Evolutionary conservation across 441 rosid genomes (phyloP).

Genomic region (Adansonia madagascariensis): DNA sequence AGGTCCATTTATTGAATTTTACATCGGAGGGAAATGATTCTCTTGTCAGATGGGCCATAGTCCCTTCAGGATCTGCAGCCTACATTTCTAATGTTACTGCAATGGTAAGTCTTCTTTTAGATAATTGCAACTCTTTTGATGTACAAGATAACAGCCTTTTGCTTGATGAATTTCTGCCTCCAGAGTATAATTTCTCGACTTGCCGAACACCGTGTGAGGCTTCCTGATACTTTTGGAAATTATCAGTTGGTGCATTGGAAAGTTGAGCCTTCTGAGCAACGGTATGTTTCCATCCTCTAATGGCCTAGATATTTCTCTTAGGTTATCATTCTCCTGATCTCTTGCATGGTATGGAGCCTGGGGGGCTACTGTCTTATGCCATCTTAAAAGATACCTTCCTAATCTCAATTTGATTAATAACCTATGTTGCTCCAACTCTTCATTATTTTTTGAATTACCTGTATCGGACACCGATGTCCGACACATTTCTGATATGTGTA

Average conservation of each 20-base stretch:
- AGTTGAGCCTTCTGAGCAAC: conserved; percentile 51
- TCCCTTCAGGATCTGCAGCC: conserved; percentile 54
- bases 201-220: conserved; percentile 61
- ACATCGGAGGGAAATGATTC: conserved; percentile 62
- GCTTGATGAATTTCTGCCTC: conserved; percentile 28
- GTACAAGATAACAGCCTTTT: conserved; percentile 17
- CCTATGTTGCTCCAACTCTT: no score
- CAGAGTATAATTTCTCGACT: conserved; percentile 71
- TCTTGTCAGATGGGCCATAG: conserved; percentile 53
- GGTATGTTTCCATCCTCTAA: conserved; percentile 37
- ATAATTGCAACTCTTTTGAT: conserved; percentile 1
- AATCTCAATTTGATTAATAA: background rate
- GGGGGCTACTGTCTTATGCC: background rate
- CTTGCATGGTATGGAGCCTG: background rate
- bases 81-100: conserved; percentile 68
- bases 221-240: conserved; percentile 68
- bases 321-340: background rate
- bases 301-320: conserved; percentile 10
- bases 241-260: conserved; percentile 67
- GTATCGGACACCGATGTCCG: no score
- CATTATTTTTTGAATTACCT: no score
- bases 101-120: conserved; percentile 43
- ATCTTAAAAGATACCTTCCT: background rate
- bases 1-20: conserved; percentile 65
- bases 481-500: no score